Conservation (phyloP, 176 grass and related monocot species). For the Avena eriantha region DNA sequence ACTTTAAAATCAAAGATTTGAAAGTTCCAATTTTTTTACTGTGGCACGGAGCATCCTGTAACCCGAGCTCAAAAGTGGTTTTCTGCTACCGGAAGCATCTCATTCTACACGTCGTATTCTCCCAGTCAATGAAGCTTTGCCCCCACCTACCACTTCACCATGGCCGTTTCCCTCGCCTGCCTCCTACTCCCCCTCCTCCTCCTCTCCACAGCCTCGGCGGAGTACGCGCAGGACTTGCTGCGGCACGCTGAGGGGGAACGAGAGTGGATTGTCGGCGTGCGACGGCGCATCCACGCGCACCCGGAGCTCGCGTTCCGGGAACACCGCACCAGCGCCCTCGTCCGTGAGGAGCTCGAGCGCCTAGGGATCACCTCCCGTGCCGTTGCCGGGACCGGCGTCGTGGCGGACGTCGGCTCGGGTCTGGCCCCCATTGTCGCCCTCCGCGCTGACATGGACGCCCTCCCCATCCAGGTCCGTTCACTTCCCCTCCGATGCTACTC, state of each 20-base stretch:
- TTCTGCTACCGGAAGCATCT: not conserved
- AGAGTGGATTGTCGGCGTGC: constrained; percentile 72
- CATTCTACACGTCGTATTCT: not conserved
- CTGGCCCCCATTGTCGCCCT: constrained; percentile 71
- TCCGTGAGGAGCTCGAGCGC: constrained; percentile 72
- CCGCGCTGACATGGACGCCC: constrained; percentile 95
- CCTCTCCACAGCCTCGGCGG: constrained; percentile 13
- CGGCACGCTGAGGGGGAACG: constrained; percentile 54
- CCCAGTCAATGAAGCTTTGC: not conserved
- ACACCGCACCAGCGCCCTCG: constrained; percentile 73
- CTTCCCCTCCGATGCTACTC: not conserved
- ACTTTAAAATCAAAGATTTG: too few relatives aligned
- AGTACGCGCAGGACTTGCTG: constrained; percentile 68
- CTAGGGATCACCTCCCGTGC: constrained; percentile 60
- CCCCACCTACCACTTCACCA: not conserved
- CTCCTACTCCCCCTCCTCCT: constrained; percentile 37
- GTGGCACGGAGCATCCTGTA: too few relatives aligned
- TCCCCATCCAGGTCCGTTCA: constrained; percentile 68
- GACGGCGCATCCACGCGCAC: constrained; percentile 80
- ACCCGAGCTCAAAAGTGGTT: too few relatives aligned
- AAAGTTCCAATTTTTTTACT: too few relatives aligned
- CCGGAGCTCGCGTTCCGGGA: constrained; percentile 91
- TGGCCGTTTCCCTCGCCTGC: constrained; percentile 28
- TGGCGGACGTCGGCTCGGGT: constrained; percentile 81
- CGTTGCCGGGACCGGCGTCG: constrained; percentile 70